These are phyloP conservation scores for Pisolithus microcarpus DNA, from an alignment of 768 basidiomycete genomes.

Conservation along the genomic window DNA sequence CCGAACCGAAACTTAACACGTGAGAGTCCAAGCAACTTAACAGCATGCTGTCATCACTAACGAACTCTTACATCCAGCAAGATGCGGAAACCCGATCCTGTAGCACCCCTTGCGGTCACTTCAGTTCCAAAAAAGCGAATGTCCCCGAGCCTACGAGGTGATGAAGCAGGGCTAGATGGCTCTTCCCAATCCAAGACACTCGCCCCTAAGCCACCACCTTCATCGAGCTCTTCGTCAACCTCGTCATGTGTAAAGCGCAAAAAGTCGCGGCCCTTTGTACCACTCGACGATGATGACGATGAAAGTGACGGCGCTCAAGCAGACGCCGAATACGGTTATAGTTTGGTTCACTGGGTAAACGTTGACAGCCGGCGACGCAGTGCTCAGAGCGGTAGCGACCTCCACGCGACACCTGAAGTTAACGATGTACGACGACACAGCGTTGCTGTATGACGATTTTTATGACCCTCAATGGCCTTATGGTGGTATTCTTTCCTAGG, in stretches of 20 bases:
- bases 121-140: conserved; percentile 38
- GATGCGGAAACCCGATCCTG: conserved; percentile 80
- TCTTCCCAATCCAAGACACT: conserved; percentile 28
- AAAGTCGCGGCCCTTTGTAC: conserved; percentile 44
- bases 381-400: conserved; percentile 16
- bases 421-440: conserved; percentile 60
- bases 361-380: conserved; percentile 50
- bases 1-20: conserved; percentile 87
- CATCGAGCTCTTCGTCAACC: conserved; percentile 23
- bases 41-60: conserved; percentile 2
- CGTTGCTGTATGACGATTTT: conserved; percentile 45
- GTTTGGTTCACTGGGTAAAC: conserved; percentile 41
- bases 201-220: conserved; percentile 32
- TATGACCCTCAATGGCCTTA: conserved; percentile 14
- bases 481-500: conserved; percentile 21
- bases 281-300: conserved; percentile 43
- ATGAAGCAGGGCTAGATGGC: conserved; percentile 34
- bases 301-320: conserved; percentile 68
- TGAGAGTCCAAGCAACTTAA: conserved; percentile 26
- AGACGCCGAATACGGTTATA: conserved; percentile 52
- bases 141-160: conserved; percentile 27
- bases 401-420: conserved; percentile 31
- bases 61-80: conserved; percentile 42
- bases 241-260: conserved; percentile 37
- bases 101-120: conserved; percentile 29